A percentile compares a stretch with the other conserved stretches of the same genome.
These are phyloP conservation scores for Ophiocordyceps robertsii DNA, from an alignment of 2,329 filamentous ascomycete genomes.

Conservation along the genomic window DNA sequence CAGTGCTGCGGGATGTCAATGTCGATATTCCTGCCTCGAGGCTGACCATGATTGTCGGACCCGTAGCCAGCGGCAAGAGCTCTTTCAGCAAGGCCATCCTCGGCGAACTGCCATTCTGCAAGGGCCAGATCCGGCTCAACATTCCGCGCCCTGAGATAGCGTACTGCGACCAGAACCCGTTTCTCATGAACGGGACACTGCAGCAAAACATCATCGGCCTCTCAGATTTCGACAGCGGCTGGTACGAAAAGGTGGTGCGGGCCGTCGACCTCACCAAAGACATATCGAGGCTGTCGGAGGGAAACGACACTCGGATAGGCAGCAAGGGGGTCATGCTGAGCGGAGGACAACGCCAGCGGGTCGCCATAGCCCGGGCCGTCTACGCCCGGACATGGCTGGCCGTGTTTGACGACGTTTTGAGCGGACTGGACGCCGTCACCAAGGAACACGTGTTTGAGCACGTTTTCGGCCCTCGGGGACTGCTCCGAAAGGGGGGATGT, in stretches of 20 bases:
- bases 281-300: slow-evolving; percentile 16
- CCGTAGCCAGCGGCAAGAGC: no score
- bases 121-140: slow-evolving; percentile 6
- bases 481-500: neutral
- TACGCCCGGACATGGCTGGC: neutral
- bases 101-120: slow-evolving; percentile 13
- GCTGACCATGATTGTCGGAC: no score
- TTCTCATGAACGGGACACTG: slow-evolving; percentile 19
- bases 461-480: neutral
- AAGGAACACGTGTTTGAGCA: neutral
- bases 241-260: slow-evolving; percentile 21
- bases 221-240: slow-evolving; percentile 12
- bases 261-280: slow-evolving; percentile 19
- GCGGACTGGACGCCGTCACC: neutral
- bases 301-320: slow-evolving; percentile 24
- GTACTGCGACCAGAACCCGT: slow-evolving; percentile 20
- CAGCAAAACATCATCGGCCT: slow-evolving; percentile 24
- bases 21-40: no score
- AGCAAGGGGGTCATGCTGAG: slow-evolving; percentile 26
- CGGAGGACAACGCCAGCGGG: slow-evolving; percentile 24
- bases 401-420: neutral
- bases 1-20: no score
- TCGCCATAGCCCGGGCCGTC: neutral
- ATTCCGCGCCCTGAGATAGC: slow-evolving; percentile 7
- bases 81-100: slow-evolving; percentile 18